Conservation (phyloP, 805 yeast genomes). For the Zygotorulaspora danielsina region DNA sequence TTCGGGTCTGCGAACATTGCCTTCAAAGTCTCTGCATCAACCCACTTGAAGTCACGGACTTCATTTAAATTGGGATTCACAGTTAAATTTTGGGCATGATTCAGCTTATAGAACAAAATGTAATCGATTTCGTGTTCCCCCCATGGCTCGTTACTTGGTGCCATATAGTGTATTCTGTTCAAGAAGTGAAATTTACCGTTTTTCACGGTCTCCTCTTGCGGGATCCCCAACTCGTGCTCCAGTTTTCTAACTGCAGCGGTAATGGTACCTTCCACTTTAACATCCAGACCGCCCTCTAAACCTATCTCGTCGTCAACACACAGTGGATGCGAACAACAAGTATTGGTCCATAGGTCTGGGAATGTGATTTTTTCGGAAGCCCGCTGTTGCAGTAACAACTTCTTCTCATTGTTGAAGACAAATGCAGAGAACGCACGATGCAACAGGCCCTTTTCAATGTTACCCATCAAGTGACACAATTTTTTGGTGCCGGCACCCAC, state of each 20-base stretch:
- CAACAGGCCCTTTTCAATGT: slow-evolving; percentile 77
- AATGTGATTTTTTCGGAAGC: slow-evolving; percentile 96
- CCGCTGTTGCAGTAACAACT: slow-evolving; percentile 86
- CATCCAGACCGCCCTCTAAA: slow-evolving; percentile 40
- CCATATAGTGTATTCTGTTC: slow-evolving; percentile 92
- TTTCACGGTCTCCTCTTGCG: slow-evolving; percentile 51
- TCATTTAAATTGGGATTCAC: slow-evolving; percentile 71
- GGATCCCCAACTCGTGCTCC: slow-evolving; percentile 89
- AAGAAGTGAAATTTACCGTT: slow-evolving; percentile 69
- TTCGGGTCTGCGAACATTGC: slow-evolving; percentile 65
- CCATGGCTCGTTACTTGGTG: slow-evolving; percentile 80
- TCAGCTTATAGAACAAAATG: slow-evolving; percentile 69
- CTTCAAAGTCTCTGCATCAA: slow-evolving; percentile 59
- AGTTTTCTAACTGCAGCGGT: slow-evolving; percentile 89
- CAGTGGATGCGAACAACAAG: slow-evolving; percentile 97
- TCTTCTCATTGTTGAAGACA: slow-evolving; percentile 70
- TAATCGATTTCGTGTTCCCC: slow-evolving; percentile 98
- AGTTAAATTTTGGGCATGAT: slow-evolving; percentile 42
- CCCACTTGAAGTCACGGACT: slow-evolving; percentile 77
- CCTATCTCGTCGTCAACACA: slow-evolving; percentile 83
- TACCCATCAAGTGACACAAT: slow-evolving; percentile 80
- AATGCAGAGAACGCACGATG: slow-evolving; percentile 98
- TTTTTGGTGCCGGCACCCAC: slow-evolving; percentile 94
- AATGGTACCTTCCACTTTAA: slow-evolving; percentile 73
- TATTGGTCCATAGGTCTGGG: slow-evolving; percentile 96